Evolutionary conservation across 768 basidiomycete species (phyloP).

Genomic region (Mycena olivaceomarginata): DNA sequence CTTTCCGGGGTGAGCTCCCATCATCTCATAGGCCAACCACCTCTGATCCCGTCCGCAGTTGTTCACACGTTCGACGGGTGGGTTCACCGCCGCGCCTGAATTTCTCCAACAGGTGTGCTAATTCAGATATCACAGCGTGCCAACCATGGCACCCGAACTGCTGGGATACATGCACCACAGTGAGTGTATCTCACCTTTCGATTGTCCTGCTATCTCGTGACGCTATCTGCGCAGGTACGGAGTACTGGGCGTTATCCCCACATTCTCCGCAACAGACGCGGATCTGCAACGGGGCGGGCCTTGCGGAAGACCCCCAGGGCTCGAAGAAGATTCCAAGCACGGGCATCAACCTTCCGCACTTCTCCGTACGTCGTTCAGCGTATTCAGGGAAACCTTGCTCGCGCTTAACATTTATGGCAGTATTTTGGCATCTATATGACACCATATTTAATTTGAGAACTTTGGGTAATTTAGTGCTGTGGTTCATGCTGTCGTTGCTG

Average conservation of each 20-base stretch:
- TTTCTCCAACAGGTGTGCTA: no score
- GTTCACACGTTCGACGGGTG: conserved; percentile 42
- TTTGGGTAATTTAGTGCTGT: no score
- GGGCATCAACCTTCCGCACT: conserved; percentile 40
- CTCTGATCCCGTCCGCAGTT: conserved; percentile 23
- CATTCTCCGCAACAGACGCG: conserved; percentile 44
- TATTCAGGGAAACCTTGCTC: no score
- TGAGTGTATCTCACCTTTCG: background rate
- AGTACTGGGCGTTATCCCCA: conserved; percentile 25
- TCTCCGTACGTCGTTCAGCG: conserved; percentile 16
- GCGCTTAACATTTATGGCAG: background rate
- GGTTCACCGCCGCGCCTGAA: background rate
- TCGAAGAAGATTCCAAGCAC: conserved; percentile 32
- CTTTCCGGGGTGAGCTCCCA: no score
- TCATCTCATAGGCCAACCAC: no score
- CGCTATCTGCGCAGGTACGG: background rate
- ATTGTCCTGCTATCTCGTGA: no score
- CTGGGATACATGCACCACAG: conserved; percentile 40
- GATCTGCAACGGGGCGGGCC: conserved; percentile 31
- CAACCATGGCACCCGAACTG: conserved; percentile 24
- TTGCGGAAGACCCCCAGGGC: conserved; percentile 35
- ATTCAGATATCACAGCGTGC: conserved; percentile 5
- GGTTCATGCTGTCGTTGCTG: no score
- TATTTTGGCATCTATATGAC: conserved; percentile 45
- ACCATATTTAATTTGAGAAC: conserved; percentile 36